Evolutionary conservation across 768 basidiomycete genomes (phyloP).

Genomic region (Cystoderma amianthinum): DNA sequence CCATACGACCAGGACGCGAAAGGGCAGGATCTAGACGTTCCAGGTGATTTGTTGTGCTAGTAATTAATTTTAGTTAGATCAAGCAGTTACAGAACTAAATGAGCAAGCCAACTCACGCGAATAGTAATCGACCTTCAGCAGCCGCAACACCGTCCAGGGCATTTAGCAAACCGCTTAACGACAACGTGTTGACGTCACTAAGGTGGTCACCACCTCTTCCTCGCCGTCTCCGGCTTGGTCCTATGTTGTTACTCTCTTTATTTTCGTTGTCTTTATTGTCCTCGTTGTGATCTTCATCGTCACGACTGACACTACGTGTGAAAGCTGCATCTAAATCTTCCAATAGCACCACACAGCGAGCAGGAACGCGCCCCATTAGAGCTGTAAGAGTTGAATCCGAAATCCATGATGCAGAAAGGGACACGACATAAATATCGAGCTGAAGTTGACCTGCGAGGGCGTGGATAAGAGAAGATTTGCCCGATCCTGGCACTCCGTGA

Average conservation of each 20-base stretch:
- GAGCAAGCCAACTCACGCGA: slow-evolving; percentile 73
- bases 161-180: slow-evolving; percentile 70
- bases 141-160: slow-evolving; percentile 78
- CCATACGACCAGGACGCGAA: slow-evolving; percentile 74
- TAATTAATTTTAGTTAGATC: no score
- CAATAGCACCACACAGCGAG: slow-evolving; percentile 67
- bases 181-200: slow-evolving; percentile 77
- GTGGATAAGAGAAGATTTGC: slow-evolving; percentile 76
- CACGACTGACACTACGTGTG: slow-evolving; percentile 65
- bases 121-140: slow-evolving; percentile 76
- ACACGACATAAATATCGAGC: slow-evolving; percentile 67
- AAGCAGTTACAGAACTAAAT: no score
- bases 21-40: slow-evolving; percentile 65
- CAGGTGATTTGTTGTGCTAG: slow-evolving; percentile 78
- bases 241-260: slow-evolving; percentile 11
- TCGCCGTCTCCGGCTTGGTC: slow-evolving; percentile 16
- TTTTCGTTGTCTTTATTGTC: slow-evolving; percentile 24
- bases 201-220: slow-evolving; percentile 45
- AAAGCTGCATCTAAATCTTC: slow-evolving; percentile 86
- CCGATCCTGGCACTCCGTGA: slow-evolving; percentile 69
- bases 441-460: slow-evolving; percentile 72
- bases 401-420: slow-evolving; percentile 53
- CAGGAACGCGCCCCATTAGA: slow-evolving; percentile 58
- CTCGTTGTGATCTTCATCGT: slow-evolving; percentile 29
- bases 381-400: slow-evolving; percentile 55